Evolutionary conservation across 768 basidiomycete species (phyloP).

Genomic region (Auriscalpium vulgare): DNA sequence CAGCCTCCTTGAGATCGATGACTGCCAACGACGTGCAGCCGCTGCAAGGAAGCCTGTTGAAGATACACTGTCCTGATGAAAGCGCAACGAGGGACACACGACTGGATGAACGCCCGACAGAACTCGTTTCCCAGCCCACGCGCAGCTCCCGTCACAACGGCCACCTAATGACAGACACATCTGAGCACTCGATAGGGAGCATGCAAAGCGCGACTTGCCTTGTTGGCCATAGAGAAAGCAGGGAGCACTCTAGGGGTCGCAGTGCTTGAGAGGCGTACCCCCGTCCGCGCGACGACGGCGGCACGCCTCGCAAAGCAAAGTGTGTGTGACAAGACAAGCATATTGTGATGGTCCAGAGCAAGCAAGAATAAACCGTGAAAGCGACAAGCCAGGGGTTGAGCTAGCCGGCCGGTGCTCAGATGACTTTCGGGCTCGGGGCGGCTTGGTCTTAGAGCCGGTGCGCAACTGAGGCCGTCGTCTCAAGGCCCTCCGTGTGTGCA

Average conservation of each 20-base stretch:
- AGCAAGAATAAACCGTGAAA: too few relatives aligned
- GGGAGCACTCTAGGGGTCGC: conserved; percentile 46
- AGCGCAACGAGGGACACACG: conserved; percentile 34
- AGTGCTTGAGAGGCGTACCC: conserved; percentile 9
- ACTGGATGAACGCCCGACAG: conserved; percentile 82
- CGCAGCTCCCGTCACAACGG: conserved; percentile 89
- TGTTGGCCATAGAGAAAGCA: conserved; percentile 71
- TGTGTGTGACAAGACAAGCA: too few relatives aligned
- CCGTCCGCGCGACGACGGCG: conserved; percentile 14
- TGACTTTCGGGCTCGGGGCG: too few relatives aligned
- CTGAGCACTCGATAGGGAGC: background rate
- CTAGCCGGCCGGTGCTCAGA: too few relatives aligned
- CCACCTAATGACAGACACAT: conserved; percentile 44
- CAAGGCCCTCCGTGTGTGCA: background rate
- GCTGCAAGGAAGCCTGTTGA: conserved; percentile 31
- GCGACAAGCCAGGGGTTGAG: too few relatives aligned
- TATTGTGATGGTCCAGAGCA: too few relatives aligned
- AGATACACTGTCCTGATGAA: background rate
- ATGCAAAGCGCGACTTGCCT: conserved; percentile 34
- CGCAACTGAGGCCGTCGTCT: background rate
- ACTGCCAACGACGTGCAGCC: conserved; percentile 78
- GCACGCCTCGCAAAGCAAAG: background rate
- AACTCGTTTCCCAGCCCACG: conserved; percentile 87
- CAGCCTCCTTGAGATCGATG: conserved; percentile 69
- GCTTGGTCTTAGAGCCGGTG: too few relatives aligned